Evolutionary conservation across 108 stramenopile species (phyloP).

Genomic region (Cyclotella choctawhatcheeana): DNA sequence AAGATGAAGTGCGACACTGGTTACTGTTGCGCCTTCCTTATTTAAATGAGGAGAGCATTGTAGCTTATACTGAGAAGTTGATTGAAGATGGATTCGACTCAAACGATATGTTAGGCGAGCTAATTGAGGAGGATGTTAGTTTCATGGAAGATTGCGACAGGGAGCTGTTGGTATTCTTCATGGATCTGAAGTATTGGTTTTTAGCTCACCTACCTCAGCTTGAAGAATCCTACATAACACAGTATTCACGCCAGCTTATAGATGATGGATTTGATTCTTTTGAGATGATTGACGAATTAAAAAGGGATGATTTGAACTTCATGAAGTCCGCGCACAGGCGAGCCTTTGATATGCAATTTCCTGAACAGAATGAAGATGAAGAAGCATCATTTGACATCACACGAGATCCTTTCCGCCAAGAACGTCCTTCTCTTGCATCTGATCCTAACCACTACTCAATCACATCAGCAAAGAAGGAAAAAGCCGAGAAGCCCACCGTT

Average conservation of each 20-base stretch:
- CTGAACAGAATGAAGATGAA: neutral
- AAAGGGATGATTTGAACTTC: constrained; percentile 22
- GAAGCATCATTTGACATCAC: constrained; percentile 2
- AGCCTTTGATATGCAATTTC: neutral
- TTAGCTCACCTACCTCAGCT: constrained; percentile 20
- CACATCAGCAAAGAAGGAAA: neutral
- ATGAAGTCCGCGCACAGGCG: constrained; percentile 26
- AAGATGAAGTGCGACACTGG: constrained; percentile 3
- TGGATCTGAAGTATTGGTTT: constrained; percentile 27
- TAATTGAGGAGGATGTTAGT: neutral
- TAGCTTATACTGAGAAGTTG: neutral
- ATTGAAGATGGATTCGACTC: constrained; percentile 16
- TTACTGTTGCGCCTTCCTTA: neutral
- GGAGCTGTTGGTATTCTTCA: neutral
- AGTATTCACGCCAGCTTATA: constrained; percentile 12
- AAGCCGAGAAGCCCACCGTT: neutral
- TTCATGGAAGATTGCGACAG: constrained; percentile 5
- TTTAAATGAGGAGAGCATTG: neutral
- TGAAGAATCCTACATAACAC: constrained; percentile 10
- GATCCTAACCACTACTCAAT: neutral
- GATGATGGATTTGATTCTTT: constrained; percentile 28
- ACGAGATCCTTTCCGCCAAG: constrained; percentile 1
- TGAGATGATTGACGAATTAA: constrained; percentile 15
- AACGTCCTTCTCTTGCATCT: neutral
- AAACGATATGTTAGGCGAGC: neutral